Evolutionary conservation across 257 asterid genomes (phyloP).

Genomic region (Sherardia arvensis): DNA sequence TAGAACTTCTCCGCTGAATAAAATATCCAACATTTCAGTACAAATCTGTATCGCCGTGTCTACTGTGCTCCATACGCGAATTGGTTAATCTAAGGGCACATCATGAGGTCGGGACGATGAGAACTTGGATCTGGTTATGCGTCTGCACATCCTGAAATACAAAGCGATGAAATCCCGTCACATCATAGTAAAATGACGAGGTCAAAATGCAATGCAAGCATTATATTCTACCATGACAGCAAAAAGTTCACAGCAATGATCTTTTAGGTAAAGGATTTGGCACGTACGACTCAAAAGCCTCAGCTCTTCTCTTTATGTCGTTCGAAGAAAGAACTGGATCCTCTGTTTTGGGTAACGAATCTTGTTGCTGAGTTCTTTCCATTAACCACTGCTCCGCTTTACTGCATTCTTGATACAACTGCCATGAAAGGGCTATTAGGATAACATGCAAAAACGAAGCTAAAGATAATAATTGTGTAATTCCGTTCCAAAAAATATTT

Average conservation of each 20-base stretch:
- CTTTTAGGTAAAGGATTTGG: slow-evolving; percentile 2
- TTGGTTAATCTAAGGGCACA: slow-evolving; percentile 40
- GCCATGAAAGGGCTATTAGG: slow-evolving; percentile 9
- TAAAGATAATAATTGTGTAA: not conserved
- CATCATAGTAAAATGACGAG: slow-evolving; percentile 3
- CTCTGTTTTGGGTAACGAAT: slow-evolving; percentile 58
- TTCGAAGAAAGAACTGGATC: slow-evolving; percentile 75
- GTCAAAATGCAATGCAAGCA: slow-evolving; percentile 2
- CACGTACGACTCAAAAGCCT: slow-evolving; percentile 68
- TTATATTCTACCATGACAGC: not conserved
- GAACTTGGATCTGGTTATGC: slow-evolving; percentile 32
- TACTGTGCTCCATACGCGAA: not conserved
- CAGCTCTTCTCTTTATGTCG: slow-evolving; percentile 58
- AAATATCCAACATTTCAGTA: not conserved
- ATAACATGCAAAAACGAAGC: not conserved
- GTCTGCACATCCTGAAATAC: slow-evolving; percentile 67
- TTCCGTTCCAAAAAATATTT: too few relatives aligned
- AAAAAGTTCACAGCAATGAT: not conserved
- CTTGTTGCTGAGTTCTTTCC: slow-evolving; percentile 69
- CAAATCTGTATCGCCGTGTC: not conserved
- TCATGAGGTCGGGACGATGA: slow-evolving; percentile 32
- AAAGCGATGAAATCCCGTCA: slow-evolving; percentile 1
- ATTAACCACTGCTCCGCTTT: slow-evolving; percentile 80
- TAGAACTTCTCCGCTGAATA: not conserved
- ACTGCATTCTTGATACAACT: slow-evolving; percentile 71